These are phyloP conservation scores for Trematosphaeria pertusa DNA, from an alignment of 2,329 filamentous ascomycete genomes.

Conservation along the genomic window DNA sequence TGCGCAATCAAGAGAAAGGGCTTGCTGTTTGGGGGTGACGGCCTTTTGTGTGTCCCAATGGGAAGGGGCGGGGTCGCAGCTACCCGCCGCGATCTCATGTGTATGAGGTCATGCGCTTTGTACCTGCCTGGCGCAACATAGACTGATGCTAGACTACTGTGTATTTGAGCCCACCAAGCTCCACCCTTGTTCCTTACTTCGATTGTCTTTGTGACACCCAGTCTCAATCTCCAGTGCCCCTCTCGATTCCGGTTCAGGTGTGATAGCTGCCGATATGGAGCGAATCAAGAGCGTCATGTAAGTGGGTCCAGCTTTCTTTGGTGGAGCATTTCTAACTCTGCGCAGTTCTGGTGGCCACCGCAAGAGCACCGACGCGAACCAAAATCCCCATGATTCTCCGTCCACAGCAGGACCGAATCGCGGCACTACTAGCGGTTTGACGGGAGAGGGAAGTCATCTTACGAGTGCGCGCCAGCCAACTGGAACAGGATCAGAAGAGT, in stretches of 20 bases:
- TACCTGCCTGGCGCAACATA: no score
- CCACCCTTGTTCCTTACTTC: background rate
- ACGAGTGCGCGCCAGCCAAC: slow-evolving; percentile 10
- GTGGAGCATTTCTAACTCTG: background rate
- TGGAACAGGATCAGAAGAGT: slow-evolving; percentile 14
- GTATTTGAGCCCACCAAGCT: background rate
- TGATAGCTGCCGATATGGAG: slow-evolving; percentile 43
- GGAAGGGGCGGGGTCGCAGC: slow-evolving; percentile 8
- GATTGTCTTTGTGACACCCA: background rate
- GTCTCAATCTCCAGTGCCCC: no score
- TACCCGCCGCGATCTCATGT: slow-evolving; percentile 3
- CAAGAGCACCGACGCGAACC: slow-evolving; percentile 41
- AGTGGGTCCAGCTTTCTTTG: slow-evolving; percentile 16
- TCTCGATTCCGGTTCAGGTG: no score
- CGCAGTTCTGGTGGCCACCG: slow-evolving; percentile 35
- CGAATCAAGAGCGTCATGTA: slow-evolving; percentile 55
- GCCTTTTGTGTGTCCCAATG: slow-evolving; percentile 14
- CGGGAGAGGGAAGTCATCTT: slow-evolving; percentile 32
- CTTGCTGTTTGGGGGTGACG: background rate
- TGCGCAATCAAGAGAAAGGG: no score
- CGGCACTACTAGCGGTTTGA: slow-evolving; percentile 7
- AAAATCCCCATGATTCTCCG: slow-evolving; percentile 22
- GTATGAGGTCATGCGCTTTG: slow-evolving; percentile 23
- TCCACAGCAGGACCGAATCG: slow-evolving; percentile 19
- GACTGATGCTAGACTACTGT: no score